A percentile compares a stretch with the other conserved stretches of the same genome.
Evolutionary conservation across 257 asterid genomes (phyloP).

Genomic region (Orobanche coerulescens): DNA sequence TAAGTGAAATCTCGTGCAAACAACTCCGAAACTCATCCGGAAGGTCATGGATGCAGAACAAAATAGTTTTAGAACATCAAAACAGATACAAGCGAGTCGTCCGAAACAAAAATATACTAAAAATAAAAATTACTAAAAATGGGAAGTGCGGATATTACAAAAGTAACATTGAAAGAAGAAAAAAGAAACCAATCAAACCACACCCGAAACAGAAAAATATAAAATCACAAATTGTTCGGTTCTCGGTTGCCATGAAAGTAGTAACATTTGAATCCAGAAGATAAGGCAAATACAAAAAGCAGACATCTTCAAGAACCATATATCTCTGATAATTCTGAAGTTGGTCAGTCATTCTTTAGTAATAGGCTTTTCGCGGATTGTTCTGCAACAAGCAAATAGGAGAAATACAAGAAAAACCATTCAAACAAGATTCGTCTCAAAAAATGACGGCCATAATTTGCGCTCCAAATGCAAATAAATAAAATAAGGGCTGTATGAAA

Average conservation of each 20-base stretch:
- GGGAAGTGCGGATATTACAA: too few relatives aligned
- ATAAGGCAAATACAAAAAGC: slow-evolving; percentile 6
- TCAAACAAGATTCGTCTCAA: background rate
- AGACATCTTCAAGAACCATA: slow-evolving; percentile 12
- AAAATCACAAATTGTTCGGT: slow-evolving; percentile 6
- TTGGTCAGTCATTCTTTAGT: slow-evolving; percentile 27
- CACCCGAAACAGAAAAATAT: background rate
- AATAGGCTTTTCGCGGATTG: slow-evolving; percentile 76
- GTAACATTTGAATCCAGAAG: background rate
- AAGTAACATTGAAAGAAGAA: too few relatives aligned
- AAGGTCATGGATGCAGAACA: too few relatives aligned
- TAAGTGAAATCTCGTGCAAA: too few relatives aligned
- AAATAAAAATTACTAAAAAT: too few relatives aligned
- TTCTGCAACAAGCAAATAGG: slow-evolving; percentile 37
- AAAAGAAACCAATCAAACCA: background rate
- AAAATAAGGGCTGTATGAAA: background rate
- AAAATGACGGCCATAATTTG: background rate
- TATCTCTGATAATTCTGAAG: background rate
- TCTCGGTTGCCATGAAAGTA: background rate
- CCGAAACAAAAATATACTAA: too few relatives aligned
- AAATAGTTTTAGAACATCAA: too few relatives aligned
- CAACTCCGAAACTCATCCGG: too few relatives aligned
- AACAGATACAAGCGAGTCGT: too few relatives aligned
- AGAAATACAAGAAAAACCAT: background rate
- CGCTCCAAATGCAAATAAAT: background rate